A percentile compares a stretch with the other conserved stretches of the same genome.
These are phyloP conservation scores for Vigna nakashimae DNA, from an alignment of 306 rosid genomes.

Conservation along the genomic window DNA sequence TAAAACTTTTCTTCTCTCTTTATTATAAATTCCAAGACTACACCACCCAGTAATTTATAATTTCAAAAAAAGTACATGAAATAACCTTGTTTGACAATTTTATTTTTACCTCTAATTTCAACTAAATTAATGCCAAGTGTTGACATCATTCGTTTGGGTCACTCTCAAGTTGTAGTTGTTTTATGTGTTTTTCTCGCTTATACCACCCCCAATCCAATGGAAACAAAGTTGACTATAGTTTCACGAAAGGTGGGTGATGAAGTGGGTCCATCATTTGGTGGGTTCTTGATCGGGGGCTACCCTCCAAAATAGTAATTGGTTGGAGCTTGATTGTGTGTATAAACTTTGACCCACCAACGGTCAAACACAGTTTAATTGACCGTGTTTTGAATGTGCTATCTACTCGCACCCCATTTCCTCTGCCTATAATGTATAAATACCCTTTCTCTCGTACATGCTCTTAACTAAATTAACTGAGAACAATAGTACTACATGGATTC, in stretches of 20 bases:
- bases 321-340: not conserved
- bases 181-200: not conserved
- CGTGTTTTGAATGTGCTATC: constrained; percentile 51
- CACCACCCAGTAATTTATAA: not conserved
- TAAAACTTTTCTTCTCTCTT: not conserved
- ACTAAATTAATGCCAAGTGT: not conserved
- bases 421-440: constrained; percentile 6
- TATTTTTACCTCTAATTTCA: too few relatives aligned
- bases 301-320: not conserved
- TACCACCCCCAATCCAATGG: not conserved
- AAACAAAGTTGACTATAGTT: not conserved
- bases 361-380: constrained; percentile 47
- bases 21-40: not conserved
- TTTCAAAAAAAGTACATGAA: too few relatives aligned
- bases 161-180: not conserved
- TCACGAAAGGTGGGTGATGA: not conserved
- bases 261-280: not conserved
- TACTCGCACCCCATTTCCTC: not conserved
- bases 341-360: constrained; percentile 47
- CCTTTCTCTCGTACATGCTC: constrained; percentile 14
- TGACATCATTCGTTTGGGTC: not conserved
- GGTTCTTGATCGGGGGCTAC: constrained; percentile 25
- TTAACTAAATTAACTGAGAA: not conserved
- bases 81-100: not conserved
- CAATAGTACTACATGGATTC: constrained; percentile 40